Conservation (phyloP, 169 alveolate genomes). For the Cyclospora cayetanensis region DNA sequence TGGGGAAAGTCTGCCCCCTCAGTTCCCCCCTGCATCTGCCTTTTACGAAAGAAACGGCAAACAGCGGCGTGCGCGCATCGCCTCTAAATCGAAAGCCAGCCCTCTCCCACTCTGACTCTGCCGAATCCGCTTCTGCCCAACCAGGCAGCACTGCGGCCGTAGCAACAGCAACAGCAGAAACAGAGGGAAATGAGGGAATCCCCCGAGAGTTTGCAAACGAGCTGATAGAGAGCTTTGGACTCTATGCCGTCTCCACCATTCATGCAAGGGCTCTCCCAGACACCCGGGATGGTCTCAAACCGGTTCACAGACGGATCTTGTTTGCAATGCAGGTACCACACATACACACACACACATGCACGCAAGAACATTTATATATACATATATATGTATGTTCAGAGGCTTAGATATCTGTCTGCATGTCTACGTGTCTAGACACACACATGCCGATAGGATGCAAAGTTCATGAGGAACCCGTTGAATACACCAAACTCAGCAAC, state of each 20-base stretch:
- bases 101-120: too few species aligned
- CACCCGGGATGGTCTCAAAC: constrained; percentile 87
- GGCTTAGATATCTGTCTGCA: too few species aligned
- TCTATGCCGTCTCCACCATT: constrained; percentile 85
- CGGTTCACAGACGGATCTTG: constrained; percentile 85
- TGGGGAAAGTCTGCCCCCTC: not conserved
- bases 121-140: not conserved
- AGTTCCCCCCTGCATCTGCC: not conserved
- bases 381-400: too few species aligned
- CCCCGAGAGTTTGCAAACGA: constrained; percentile 72
- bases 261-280: constrained; percentile 87
- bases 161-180: not conserved
- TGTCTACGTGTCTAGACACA: too few species aligned
- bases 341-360: too few species aligned
- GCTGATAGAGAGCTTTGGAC: constrained; percentile 77
- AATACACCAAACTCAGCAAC: too few species aligned
- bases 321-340: constrained; percentile 85
- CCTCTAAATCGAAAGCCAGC: too few species aligned
- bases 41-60: too few species aligned
- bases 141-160: not conserved
- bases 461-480: too few species aligned
- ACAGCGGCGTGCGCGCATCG: too few species aligned
- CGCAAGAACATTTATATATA: too few species aligned
- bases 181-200: not conserved
- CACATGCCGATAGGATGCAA: too few species aligned